These are phyloP conservation scores for Citrullus colocynthis DNA, from an alignment of 306 rosid genomes.

Conservation along the genomic window DNA sequence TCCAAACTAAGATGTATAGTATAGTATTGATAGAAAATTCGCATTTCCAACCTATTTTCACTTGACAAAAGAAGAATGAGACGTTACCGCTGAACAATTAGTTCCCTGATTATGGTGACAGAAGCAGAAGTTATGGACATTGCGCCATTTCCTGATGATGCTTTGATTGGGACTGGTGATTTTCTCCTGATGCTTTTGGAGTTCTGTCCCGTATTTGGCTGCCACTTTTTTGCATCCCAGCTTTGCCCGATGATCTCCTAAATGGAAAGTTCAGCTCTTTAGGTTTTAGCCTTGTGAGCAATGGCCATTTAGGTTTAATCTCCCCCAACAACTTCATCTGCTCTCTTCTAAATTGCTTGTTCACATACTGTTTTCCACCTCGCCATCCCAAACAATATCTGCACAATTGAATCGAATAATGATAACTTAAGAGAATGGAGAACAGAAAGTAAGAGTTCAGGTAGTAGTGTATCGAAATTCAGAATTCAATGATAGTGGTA, in stretches of 20 bases:
- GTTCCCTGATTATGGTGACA: neutral
- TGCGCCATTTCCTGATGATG: neutral
- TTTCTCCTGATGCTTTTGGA: conserved; percentile 13
- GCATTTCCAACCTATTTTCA: neutral
- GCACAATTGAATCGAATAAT: neutral
- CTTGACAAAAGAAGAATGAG: neutral
- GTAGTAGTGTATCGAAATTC: neutral
- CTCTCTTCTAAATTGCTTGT: conserved; percentile 62
- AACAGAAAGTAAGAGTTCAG: neutral
- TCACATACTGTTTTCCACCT: conserved; percentile 70
- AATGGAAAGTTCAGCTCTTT: conserved; percentile 36
- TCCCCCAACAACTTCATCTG: conserved; percentile 81
- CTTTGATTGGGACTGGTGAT: neutral
- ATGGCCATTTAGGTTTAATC: conserved; percentile 55
- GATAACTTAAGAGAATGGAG: neutral
- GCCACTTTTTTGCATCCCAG: conserved; percentile 18
- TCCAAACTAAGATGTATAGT: neutral
- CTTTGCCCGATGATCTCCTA: neutral
- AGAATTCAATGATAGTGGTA: neutral
- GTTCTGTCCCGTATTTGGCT: conserved; percentile 19
- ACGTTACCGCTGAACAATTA: neutral
- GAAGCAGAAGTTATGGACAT: too few relatives aligned
- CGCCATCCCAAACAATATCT: conserved; percentile 96
- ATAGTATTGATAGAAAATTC: neutral
- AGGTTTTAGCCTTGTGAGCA: conserved; percentile 50